Conservation (phyloP, 139 green algal genomes). For the Tetradesmus lagerheimii region DNA sequence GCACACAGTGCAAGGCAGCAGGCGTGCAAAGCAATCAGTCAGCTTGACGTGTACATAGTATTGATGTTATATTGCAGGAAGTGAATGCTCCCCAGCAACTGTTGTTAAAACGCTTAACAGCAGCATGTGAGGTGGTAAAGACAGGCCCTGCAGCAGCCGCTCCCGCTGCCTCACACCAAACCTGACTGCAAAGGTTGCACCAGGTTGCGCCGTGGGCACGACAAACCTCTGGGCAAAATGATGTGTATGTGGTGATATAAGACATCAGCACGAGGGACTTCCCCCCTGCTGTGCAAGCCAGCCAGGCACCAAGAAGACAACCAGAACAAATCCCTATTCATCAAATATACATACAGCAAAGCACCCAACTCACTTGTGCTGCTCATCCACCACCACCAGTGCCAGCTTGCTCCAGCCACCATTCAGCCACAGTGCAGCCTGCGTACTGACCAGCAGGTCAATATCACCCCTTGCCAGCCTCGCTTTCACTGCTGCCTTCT, state of each 20-base stretch:
- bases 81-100: too few relatives aligned
- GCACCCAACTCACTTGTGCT: constrained; percentile 83
- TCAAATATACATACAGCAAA: too few relatives aligned
- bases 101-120: constrained; percentile 96
- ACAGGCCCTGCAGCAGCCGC: constrained; percentile 64
- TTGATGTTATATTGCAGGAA: too few relatives aligned
- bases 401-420: constrained; percentile 84
- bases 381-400: constrained; percentile 95
- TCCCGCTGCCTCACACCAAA: constrained; percentile 92
- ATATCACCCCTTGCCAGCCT: constrained; percentile 65
- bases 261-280: too few relatives aligned
- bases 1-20: too few relatives aligned
- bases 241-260: too few relatives aligned
- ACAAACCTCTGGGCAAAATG: too few relatives aligned
- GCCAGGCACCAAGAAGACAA: too few relatives aligned
- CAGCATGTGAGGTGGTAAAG: constrained; percentile 86
- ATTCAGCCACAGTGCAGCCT: constrained; percentile 13
- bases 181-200: constrained; percentile 50
- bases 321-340: too few relatives aligned
- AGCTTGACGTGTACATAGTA: neutral
- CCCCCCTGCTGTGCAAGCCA: too few relatives aligned
- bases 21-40: too few relatives aligned
- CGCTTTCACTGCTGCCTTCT: constrained; percentile 23
- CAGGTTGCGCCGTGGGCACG: too few relatives aligned
- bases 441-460: constrained; percentile 72